Percentiles rank a stretch among this genome's conserved stretches.
Evolutionary conservation across 2,329 filamentous ascomycete genomes (phyloP).

Genomic region (Trichophyton mentagrophytes): DNA sequence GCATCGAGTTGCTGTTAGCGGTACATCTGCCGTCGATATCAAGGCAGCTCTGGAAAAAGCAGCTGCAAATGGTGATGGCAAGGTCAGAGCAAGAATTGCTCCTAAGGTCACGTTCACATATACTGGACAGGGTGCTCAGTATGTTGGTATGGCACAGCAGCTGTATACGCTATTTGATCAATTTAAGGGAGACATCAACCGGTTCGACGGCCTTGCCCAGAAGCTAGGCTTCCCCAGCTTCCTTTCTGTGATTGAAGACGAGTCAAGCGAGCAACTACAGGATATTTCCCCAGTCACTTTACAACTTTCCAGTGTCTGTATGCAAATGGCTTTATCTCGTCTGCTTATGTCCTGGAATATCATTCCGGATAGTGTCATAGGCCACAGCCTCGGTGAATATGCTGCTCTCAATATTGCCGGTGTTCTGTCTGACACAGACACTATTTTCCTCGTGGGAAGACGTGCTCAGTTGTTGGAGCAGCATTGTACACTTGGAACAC

Average conservation of each 20-base stretch:
- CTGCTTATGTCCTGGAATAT: constrained; percentile 4
- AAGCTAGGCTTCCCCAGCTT: background rate
- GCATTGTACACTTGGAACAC: constrained; percentile 45
- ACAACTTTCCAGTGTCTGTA: constrained; percentile 30
- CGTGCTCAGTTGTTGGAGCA: constrained; percentile 23
- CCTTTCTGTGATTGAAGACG: background rate
- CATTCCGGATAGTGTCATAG: constrained; percentile 8
- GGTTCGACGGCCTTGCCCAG: background rate
- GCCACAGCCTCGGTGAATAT: constrained; percentile 14
- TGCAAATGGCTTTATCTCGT: constrained; percentile 40
- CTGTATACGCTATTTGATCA: background rate
- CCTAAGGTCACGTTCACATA: constrained; percentile 9
- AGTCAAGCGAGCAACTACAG: background rate
- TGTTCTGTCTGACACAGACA: constrained; percentile 20
- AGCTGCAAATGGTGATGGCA: background rate
- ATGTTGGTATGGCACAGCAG: constrained; percentile 5
- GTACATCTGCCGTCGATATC: background rate
- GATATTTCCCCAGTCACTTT: constrained; percentile 17
- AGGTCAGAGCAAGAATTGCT: background rate
- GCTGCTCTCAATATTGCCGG: constrained; percentile 21
- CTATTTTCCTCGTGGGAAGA: constrained; percentile 19
- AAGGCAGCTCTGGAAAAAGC: background rate
- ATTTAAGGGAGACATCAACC: background rate
- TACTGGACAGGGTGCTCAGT: constrained; percentile 14
- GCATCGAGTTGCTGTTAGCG: background rate